Evolutionary conservation across 805 yeast genomes (phyloP), one percentile per base, ranked within the genome.

Genomic region (Wickerhamomyces bovis): DNA sequence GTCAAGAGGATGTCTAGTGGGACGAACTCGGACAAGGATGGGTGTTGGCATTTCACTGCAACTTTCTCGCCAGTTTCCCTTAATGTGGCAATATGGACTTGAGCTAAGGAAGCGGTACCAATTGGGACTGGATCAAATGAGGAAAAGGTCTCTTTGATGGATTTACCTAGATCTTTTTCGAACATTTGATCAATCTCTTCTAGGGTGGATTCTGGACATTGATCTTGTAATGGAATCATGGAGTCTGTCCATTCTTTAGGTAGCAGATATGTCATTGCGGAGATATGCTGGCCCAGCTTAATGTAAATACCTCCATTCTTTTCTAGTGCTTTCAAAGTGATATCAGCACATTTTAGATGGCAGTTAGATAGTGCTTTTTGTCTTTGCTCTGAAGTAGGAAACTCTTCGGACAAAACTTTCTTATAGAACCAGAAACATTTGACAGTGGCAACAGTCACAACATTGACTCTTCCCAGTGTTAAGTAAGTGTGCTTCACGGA

Each of bases 71-170:
- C 87, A 1, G 73, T 74, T 16, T 42, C 40, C 47, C 69, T 74
- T 45, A 90, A 61, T 2, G 64, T 74, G 0, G 95, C 99, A 21
- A 72, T 68, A 66, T 94, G 98, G 6, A 94, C 99, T 61, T 94
- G 99, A 0, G 99, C 99, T 53, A 94, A 71, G 1, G 97, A 88
- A 0, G 99, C 99, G 6, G 88, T 95, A 2, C 99, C 99, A 38
- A 94, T 81, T 0, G 99, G 99, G 10, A 62, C 65, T 0, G 77
- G 73, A 49, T 83, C 77, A 58, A 94, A 87, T 36, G 75, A 78
- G 10, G 68, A 63, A 63, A 94, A 94, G 38, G 80, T 54, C 0
- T 85, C 94, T 18, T 73, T 75, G 13, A 92, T 61, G 2, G 70
- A 50, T 13, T 61, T 55, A 2, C 89, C 89, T 52, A 85, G 68